phyloP scores from a whole-genome alignment of 2,329 filamentous ascomycete genomes.

The Aspergillus sclerotialis region DNA sequence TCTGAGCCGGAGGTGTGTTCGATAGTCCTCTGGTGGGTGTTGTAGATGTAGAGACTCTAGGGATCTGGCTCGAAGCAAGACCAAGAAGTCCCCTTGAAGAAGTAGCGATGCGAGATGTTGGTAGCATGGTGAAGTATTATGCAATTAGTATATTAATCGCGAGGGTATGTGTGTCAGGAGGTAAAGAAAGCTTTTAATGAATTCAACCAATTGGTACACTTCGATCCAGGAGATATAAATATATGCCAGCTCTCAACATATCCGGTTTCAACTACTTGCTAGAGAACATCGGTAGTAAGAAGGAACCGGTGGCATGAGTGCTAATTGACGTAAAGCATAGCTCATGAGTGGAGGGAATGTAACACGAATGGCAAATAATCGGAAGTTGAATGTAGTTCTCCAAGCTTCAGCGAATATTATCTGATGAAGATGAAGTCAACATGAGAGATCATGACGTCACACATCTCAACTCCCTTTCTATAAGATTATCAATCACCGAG shows the following conservation, averaged over 20 bases:
- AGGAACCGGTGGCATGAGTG: slow-evolving; percentile 2
- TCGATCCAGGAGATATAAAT: too few relatives aligned
- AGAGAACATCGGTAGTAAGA: not conserved
- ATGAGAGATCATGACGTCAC: slow-evolving; percentile 1
- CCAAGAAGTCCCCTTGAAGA: slow-evolving; percentile 4
- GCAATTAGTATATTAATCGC: not conserved
- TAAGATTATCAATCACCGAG: too few relatives aligned
- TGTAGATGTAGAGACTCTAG: slow-evolving; percentile 5
- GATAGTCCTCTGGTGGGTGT: slow-evolving; percentile 12
- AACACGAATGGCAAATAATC: not conserved
- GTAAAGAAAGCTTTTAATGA: too few relatives aligned
- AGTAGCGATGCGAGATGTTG: slow-evolving; percentile 2
- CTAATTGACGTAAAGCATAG: slow-evolving; percentile 16
- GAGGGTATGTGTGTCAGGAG: slow-evolving; percentile 1
- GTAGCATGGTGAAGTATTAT: slow-evolving; percentile 7
- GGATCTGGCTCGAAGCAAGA: slow-evolving; percentile 4
- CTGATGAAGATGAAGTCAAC: slow-evolving; percentile 6
- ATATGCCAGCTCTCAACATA: too few relatives aligned
- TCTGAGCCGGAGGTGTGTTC: slow-evolving; percentile 9
- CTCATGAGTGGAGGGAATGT: slow-evolving; percentile 5
- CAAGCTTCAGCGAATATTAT: too few relatives aligned
- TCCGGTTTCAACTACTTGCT: too few relatives aligned
- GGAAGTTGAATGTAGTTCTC: too few relatives aligned
- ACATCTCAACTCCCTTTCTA: too few relatives aligned
- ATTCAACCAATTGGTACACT: too few relatives aligned